Conservation (phyloP, 2,329 filamentous ascomycete genomes). For the Cadophora sp. region DNA sequence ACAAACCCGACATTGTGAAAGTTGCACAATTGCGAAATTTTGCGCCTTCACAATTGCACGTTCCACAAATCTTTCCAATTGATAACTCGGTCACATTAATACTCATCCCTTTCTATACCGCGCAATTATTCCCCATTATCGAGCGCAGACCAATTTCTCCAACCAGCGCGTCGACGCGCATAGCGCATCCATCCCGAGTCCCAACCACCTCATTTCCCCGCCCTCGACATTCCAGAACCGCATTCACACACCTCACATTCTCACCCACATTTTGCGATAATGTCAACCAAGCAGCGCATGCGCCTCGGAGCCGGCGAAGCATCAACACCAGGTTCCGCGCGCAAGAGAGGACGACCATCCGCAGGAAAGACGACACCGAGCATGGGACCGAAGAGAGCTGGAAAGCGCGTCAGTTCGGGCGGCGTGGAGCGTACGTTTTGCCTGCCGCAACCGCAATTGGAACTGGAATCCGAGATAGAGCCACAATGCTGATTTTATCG, state of each 20-base stretch:
- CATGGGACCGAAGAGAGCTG: slow-evolving; percentile 24
- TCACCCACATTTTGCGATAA: not conserved
- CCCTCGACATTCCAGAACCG: slow-evolving; percentile 2
- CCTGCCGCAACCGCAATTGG: not conserved
- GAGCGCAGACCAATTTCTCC: not conserved
- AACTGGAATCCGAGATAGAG: not conserved
- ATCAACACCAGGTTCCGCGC: slow-evolving; percentile 26
- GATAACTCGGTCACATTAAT: not conserved
- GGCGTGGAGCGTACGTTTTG: slow-evolving; percentile 25
- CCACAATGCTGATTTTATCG: not conserved
- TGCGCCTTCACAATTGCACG: not conserved
- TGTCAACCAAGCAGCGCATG: slow-evolving; percentile 24
- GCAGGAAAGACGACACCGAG: slow-evolving; percentile 19
- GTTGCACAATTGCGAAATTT: not conserved
- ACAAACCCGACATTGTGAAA: not conserved
- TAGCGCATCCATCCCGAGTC: not conserved
- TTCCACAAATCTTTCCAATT: not conserved
- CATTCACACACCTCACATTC: slow-evolving; percentile 5
- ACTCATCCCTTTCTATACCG: not conserved
- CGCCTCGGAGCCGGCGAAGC: slow-evolving; percentile 14
- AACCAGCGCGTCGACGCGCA: not conserved
- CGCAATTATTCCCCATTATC: not conserved
- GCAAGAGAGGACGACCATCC: slow-evolving; percentile 21
- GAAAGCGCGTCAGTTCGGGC: slow-evolving; percentile 22
- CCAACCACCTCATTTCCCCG: slow-evolving; percentile 12